Conservation (phyloP, 345 rosid species). For the Kernera saxatilis region DNA sequence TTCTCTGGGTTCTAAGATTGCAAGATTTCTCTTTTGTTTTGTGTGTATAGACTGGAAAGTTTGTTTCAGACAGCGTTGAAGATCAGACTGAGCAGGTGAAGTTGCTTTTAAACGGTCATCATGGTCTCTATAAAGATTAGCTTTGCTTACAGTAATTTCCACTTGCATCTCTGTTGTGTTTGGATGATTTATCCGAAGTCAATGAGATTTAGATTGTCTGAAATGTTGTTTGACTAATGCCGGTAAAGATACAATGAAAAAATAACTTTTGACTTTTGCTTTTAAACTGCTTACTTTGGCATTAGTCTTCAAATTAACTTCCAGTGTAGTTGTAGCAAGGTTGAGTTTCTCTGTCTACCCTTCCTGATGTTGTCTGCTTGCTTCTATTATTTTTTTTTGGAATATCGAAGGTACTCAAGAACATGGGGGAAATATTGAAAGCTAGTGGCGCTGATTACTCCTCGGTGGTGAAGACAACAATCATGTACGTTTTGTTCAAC, state of each 20-base stretch:
- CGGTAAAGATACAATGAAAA: neutral
- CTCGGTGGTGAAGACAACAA: constrained; percentile 38
- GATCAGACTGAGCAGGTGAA: constrained; percentile 88
- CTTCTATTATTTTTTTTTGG: neutral
- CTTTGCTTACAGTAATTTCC: neutral
- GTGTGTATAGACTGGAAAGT: constrained; percentile 62
- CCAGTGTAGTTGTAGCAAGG: neutral
- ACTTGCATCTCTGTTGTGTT: neutral
- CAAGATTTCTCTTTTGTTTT: neutral
- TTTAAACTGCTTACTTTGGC: neutral
- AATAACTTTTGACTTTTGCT: neutral
- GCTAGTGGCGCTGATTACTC: constrained; percentile 39
- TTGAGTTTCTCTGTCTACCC: neutral
- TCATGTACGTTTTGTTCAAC: constrained; percentile 23
- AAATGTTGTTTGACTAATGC: neutral
- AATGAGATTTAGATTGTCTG: neutral
- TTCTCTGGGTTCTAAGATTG: neutral
- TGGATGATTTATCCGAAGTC: neutral
- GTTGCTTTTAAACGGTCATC: neutral
- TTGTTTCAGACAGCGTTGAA: constrained; percentile 60
- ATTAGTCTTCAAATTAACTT: neutral
- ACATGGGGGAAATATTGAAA: constrained; percentile 37
- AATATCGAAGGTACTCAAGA: constrained; percentile 28
- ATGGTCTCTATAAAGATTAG: neutral
- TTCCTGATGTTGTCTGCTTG: constrained; percentile 3